A percentile compares a stretch with the other conserved stretches of the same genome.
Conservation (phyloP, 2,329 filamentous ascomycete genomes). For the Alternaria sp. region DNA sequence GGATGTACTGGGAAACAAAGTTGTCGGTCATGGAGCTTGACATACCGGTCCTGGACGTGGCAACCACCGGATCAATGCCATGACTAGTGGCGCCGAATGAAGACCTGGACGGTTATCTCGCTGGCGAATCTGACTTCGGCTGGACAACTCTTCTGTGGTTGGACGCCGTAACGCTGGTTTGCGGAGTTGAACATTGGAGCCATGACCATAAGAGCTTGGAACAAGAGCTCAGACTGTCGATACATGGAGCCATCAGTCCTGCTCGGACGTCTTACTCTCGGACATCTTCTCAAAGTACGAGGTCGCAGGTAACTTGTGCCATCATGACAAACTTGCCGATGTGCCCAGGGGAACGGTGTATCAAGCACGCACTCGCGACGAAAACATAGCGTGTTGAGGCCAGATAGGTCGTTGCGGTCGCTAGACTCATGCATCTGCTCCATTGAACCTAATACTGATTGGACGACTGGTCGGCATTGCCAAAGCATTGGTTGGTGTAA, state of each 20-base stretch:
- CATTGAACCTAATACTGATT: background rate
- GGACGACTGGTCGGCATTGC: background rate
- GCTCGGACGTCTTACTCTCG: no score
- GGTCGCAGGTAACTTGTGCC: background rate
- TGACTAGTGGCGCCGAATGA: background rate
- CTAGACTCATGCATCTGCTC: background rate
- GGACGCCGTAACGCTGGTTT: background rate
- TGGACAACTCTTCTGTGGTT: background rate
- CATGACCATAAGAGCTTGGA: background rate
- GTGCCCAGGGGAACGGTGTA: background rate
- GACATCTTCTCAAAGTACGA: background rate
- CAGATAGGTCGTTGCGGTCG: background rate
- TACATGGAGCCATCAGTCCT: background rate
- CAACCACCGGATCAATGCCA: background rate
- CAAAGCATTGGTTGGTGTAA: background rate
- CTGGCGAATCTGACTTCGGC: background rate
- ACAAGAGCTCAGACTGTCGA: background rate
- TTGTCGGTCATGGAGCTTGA: background rate
- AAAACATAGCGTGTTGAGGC: background rate
- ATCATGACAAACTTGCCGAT: background rate
- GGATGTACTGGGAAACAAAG: background rate
- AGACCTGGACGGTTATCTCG: background rate
- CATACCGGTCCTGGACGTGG: background rate
- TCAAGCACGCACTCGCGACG: background rate
- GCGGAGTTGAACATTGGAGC: background rate